Percentiles rank a stretch among this genome's conserved stretches.
Conservation (phyloP, 2,329 filamentous ascomycete genomes). For the Ambrosiella beaveri region DNA sequence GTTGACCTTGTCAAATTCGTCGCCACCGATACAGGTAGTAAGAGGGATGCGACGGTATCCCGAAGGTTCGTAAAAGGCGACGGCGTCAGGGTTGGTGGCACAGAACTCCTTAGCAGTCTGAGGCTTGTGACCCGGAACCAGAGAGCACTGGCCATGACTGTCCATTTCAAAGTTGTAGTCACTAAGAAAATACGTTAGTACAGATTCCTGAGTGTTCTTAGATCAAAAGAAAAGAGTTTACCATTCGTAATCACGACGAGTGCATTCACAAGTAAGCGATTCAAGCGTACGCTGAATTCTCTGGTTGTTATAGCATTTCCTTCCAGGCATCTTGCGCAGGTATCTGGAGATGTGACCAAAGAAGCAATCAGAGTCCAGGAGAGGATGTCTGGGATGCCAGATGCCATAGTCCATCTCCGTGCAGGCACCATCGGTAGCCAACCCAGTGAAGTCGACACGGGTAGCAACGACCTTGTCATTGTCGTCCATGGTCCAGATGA, state of each 20-base stretch:
- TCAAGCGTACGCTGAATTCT: constrained; percentile 53
- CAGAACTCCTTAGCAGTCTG: constrained; percentile 34
- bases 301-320: constrained; percentile 66
- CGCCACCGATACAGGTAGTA: constrained; percentile 66
- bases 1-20: constrained; percentile 51
- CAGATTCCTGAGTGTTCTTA: not conserved
- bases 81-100: constrained; percentile 43
- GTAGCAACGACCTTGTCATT: constrained; percentile 49
- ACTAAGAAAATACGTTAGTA: constrained; percentile 25
- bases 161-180: constrained; percentile 87
- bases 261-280: constrained; percentile 68
- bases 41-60: constrained; percentile 82
- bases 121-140: constrained; percentile 57
- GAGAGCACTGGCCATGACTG: constrained; percentile 55
- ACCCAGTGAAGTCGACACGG: constrained; percentile 75
- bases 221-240: constrained; percentile 25
- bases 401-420: constrained; percentile 58
- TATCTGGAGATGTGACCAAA: constrained; percentile 87
- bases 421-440: constrained; percentile 54
- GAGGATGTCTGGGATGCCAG: constrained; percentile 76
- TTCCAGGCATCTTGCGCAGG: constrained; percentile 69
- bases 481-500: constrained; percentile 60
- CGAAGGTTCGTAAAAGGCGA: constrained; percentile 68
- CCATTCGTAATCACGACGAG: constrained; percentile 82
- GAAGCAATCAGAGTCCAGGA: constrained; percentile 61